Conservation (phyloP, 768 basidiomycete species). For the Fomitopsis pulvina region DNA sequence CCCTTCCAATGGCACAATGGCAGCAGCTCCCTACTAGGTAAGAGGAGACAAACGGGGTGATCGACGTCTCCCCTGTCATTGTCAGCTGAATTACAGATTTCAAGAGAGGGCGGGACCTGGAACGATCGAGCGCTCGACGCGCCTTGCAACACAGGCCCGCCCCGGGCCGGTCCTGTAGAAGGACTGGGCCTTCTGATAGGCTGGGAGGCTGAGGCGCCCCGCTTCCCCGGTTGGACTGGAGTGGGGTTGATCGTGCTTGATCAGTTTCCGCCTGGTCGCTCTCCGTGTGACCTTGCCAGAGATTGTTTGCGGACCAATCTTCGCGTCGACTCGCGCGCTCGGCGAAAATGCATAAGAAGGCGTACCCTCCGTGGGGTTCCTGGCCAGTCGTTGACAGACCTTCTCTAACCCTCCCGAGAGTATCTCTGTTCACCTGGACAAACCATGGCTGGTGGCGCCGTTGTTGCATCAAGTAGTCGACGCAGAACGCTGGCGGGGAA, state of each 20-base stretch:
- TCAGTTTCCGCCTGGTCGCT: background rate
- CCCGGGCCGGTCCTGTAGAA: too few relatives aligned
- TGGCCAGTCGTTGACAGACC: background rate
- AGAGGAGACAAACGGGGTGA: too few relatives aligned
- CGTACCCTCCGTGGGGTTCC: constrained; percentile 36
- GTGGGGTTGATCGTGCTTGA: background rate
- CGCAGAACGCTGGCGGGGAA: constrained; percentile 52
- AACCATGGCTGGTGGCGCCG: constrained; percentile 41
- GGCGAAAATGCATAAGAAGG: constrained; percentile 2
- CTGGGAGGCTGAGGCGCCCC: background rate
- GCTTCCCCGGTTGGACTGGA: background rate
- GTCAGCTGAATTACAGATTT: too few relatives aligned
- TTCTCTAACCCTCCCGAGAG: background rate
- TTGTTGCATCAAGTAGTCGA: constrained; percentile 29
- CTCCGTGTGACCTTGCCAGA: background rate
- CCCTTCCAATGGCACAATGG: too few relatives aligned
- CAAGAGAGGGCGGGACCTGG: too few relatives aligned
- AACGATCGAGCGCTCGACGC: too few relatives aligned
- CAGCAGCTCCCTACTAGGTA: too few relatives aligned
- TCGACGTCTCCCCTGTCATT: too few relatives aligned
- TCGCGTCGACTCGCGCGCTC: background rate
- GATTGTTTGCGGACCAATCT: background rate
- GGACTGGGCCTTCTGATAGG: too few relatives aligned
- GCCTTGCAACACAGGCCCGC: too few relatives aligned
- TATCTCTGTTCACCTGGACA: background rate